Conservation (phyloP, 257 asterid genomes). For the Echium plantagineum region DNA sequence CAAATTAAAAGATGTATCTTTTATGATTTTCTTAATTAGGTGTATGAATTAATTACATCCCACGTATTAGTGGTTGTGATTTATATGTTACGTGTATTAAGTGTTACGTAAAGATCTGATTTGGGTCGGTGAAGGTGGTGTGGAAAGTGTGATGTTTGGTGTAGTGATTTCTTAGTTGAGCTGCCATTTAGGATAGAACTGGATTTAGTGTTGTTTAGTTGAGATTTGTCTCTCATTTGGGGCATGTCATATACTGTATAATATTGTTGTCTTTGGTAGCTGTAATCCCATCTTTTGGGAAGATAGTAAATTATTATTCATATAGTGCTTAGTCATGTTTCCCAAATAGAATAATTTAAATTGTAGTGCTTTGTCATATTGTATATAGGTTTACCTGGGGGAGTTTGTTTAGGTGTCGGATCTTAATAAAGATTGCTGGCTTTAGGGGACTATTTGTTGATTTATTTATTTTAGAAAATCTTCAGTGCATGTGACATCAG, state of each 20-base stretch:
- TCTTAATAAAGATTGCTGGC: slow-evolving; percentile 9
- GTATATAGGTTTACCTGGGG: slow-evolving; percentile 9
- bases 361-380: slow-evolving; percentile 9
- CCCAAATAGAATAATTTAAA: neutral
- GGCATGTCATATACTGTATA: slow-evolving; percentile 4
- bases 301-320: slow-evolving; percentile 8
- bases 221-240: neutral
- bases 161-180: slow-evolving; percentile 12
- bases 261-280: neutral
- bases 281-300: slow-evolving; percentile 10
- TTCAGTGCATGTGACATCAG: neutral
- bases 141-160: slow-evolving; percentile 8
- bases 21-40: no score
- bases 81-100: no score
- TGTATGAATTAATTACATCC: no score
- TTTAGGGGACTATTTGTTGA: neutral
- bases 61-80: no score
- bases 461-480: neutral
- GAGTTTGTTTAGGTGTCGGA: neutral
- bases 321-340: neutral
- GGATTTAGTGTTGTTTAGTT: neutral
- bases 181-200: slow-evolving; percentile 23
- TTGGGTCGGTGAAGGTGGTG: slow-evolving; percentile 1
- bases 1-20: no score
- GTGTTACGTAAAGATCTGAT: no score